Conservation (phyloP, 441 rosid genomes). For the Gossypium laxum region DNA sequence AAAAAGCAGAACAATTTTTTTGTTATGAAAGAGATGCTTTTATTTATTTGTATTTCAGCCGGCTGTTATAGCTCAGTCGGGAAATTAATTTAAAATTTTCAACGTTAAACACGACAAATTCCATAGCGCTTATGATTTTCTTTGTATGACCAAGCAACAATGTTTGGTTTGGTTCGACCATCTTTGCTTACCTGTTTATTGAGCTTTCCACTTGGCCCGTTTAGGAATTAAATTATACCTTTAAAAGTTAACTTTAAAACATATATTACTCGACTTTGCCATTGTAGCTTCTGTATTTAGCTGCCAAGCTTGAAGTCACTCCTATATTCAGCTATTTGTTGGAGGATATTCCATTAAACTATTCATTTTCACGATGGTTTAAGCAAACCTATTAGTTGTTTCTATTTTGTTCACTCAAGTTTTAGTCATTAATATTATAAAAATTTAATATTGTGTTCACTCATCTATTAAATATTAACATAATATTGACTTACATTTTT, state of each 20-base stretch:
- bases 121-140: neutral
- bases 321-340: no score
- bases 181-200: neutral
- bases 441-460: no score
- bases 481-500: no score
- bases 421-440: no score
- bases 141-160: neutral
- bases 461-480: no score
- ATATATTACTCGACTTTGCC: neutral
- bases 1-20: neutral
- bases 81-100: constrained; percentile 1
- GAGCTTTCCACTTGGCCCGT: neutral
- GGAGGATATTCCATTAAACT: no score
- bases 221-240: neutral
- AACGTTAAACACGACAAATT: neutral
- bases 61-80: neutral
- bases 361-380: no score
- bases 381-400: no score
- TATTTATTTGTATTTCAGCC: neutral
- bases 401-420: no score
- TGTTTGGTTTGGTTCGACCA: neutral
- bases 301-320: no score
- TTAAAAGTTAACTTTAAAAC: neutral
- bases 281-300: neutral
- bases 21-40: neutral